Conservation (phyloP, 2,329 filamentous ascomycete genomes). For the Zasmidium cellare region DNA sequence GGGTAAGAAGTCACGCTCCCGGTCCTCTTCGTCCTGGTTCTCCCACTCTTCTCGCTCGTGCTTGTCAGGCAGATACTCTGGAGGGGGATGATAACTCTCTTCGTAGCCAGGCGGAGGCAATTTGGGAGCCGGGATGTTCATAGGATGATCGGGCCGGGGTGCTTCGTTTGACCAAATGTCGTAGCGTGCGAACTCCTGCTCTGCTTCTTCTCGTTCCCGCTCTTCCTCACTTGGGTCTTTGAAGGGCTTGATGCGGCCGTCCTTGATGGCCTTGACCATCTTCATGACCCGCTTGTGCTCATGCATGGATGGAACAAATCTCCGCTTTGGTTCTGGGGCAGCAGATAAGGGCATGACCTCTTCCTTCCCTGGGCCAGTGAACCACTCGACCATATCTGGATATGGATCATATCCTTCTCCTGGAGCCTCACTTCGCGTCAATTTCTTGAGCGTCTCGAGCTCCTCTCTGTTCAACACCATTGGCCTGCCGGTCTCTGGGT, state of each 20-base stretch:
- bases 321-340: conserved; percentile 91
- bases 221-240: conserved; percentile 69
- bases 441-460: conserved; percentile 79
- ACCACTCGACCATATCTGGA: conserved; percentile 90
- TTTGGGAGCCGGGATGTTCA: conserved; percentile 95
- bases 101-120: conserved; percentile 90
- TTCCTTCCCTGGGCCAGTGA: conserved; percentile 75
- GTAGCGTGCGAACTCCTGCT: conserved; percentile 71
- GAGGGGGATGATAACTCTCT: conserved; percentile 92
- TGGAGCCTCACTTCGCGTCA: conserved; percentile 85
- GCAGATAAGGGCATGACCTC: conserved; percentile 95
- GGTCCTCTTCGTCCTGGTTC: conserved; percentile 81
- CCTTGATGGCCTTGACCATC: conserved; percentile 90
- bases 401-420: conserved; percentile 92
- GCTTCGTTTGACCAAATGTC: conserved; percentile 96
- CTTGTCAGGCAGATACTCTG: conserved; percentile 86
- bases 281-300: conserved; percentile 97
- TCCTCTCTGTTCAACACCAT: conserved; percentile 85
- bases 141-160: conserved; percentile 76
- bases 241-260: conserved; percentile 91
- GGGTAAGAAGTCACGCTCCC: conserved; percentile 85
- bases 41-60: conserved; percentile 86
- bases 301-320: conserved; percentile 95
- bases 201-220: conserved; percentile 59
- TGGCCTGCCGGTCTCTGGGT: conserved; percentile 90